phyloP scores from a whole-genome alignment of 352 stramenopile species.

The Plasmopara halstedii region DNA sequence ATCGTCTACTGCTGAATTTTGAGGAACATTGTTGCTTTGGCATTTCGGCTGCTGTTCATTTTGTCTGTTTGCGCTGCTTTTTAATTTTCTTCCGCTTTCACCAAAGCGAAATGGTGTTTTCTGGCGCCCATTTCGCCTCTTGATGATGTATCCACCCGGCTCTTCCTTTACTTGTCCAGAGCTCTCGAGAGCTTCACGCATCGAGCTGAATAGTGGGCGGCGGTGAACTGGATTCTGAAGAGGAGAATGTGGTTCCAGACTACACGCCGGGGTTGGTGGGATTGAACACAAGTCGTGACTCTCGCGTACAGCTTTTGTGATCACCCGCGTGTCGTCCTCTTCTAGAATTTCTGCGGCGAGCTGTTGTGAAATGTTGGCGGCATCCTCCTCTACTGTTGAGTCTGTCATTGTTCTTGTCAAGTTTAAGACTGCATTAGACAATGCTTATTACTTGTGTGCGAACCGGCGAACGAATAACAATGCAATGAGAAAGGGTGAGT shows the following conservation, averaged over 20 bases:
- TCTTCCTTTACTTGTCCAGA: slow-evolving; percentile 28
- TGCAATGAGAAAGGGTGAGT: slow-evolving; percentile 16
- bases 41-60: slow-evolving; percentile 6
- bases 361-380: slow-evolving; percentile 12
- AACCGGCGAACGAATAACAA: slow-evolving; percentile 8
- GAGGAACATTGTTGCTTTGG: slow-evolving; percentile 3
- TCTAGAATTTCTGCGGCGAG: slow-evolving; percentile 12
- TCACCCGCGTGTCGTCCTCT: slow-evolving; percentile 9
- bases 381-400: slow-evolving; percentile 3
- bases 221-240: not conserved
- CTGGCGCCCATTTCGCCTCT: slow-evolving; percentile 15
- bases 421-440: slow-evolving; percentile 16
- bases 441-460: slow-evolving; percentile 20
- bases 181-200: slow-evolving; percentile 38
- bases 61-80: slow-evolving; percentile 13
- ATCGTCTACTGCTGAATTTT: slow-evolving; percentile 5
- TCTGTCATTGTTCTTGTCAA: slow-evolving; percentile 18
- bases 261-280: slow-evolving; percentile 1
- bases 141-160: slow-evolving; percentile 30
- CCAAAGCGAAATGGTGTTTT: slow-evolving; percentile 3
- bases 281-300: slow-evolving; percentile 1
- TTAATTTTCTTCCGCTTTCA: slow-evolving; percentile 3
- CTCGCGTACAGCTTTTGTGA: not conserved
- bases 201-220: slow-evolving; percentile 31
- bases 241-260: not conserved